Conservation (phyloP, 352 stramenopile species). For the Aphanomyces euteiches region DNA sequence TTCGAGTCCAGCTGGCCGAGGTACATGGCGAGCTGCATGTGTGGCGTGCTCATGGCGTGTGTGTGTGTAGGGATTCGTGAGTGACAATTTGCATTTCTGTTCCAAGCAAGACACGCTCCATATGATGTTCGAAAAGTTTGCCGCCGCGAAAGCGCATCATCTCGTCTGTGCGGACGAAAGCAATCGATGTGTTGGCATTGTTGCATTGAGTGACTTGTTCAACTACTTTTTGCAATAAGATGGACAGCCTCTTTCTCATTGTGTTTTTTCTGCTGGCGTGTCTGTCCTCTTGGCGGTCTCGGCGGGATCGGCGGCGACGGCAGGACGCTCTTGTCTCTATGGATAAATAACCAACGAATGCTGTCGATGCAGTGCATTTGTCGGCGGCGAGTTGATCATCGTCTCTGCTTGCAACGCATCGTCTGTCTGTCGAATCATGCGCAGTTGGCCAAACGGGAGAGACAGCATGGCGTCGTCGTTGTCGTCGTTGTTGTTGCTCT, state of each 20-base stretch:
- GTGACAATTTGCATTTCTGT: conserved; percentile 78
- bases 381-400: conserved; percentile 9
- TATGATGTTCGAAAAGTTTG: conserved; percentile 88
- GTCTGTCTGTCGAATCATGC: conserved; percentile 2
- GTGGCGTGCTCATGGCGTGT: no score
- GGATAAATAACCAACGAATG: conserved; percentile 22
- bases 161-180: conserved; percentile 85
- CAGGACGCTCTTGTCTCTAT: not conserved
- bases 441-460: not conserved
- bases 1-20: conserved; percentile 81
- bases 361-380: conserved; percentile 13
- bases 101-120: conserved; percentile 87
- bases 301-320: no score
- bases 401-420: not conserved
- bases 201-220: conserved; percentile 87
- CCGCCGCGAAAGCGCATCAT: conserved; percentile 78
- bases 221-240: conserved; percentile 87
- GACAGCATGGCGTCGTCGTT: not conserved
- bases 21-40: conserved; percentile 33
- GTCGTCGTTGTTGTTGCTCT: not conserved
- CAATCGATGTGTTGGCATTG: conserved; percentile 71
- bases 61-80: conserved; percentile 60
- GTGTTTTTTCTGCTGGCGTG: no score
- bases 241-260: not conserved
- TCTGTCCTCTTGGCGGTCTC: no score